These are phyloP conservation scores for Candida caryicola DNA, from an alignment of 805 yeast species.

Conservation along the genomic window DNA sequence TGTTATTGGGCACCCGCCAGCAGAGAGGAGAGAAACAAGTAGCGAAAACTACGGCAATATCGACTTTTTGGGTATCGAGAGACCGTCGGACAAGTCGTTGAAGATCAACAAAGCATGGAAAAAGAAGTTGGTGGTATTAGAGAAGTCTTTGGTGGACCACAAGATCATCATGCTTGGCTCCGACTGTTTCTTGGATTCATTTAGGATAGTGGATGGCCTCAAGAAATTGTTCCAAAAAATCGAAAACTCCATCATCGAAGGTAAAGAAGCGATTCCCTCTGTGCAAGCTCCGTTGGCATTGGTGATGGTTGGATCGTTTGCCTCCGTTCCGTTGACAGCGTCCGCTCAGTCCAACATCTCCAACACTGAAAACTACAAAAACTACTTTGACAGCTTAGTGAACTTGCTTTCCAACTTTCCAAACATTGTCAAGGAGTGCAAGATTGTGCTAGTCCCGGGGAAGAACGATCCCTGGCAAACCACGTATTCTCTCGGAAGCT, in stretches of 20 bases:
- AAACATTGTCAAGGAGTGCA: slow-evolving; percentile 46
- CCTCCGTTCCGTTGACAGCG: slow-evolving; percentile 60
- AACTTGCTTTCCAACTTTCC: slow-evolving; percentile 60
- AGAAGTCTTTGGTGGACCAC: slow-evolving; percentile 54
- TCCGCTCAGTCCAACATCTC: slow-evolving; percentile 49
- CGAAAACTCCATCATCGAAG: slow-evolving; percentile 35
- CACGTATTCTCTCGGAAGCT: slow-evolving; percentile 56
- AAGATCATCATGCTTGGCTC: slow-evolving; percentile 71
- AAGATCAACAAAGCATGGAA: slow-evolving; percentile 63
- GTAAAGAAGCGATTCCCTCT: slow-evolving; percentile 32
- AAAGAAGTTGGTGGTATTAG: slow-evolving; percentile 53
- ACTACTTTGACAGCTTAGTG: slow-evolving; percentile 73
- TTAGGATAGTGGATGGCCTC: slow-evolving; percentile 58
- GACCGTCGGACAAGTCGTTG: slow-evolving; percentile 36
- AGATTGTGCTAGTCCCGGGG: slow-evolving; percentile 80
- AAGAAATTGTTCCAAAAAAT: slow-evolving; percentile 57
- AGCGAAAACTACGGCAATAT: slow-evolving; percentile 72
- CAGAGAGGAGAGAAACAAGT: slow-evolving; percentile 68
- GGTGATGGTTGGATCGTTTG: slow-evolving; percentile 81
- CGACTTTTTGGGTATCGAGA: slow-evolving; percentile 57
- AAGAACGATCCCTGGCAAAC: slow-evolving; percentile 93
- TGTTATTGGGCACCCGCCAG: slow-evolving; percentile 82
- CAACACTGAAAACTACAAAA: slow-evolving; percentile 55
- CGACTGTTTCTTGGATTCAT: slow-evolving; percentile 63
- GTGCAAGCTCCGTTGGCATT: slow-evolving; percentile 56